A percentile compares a stretch with the other conserved stretches of the same genome.
Evolutionary conservation across 2,329 filamentous ascomycete species (phyloP).

Genomic region (Sporothrix pseudoabietina): DNA sequence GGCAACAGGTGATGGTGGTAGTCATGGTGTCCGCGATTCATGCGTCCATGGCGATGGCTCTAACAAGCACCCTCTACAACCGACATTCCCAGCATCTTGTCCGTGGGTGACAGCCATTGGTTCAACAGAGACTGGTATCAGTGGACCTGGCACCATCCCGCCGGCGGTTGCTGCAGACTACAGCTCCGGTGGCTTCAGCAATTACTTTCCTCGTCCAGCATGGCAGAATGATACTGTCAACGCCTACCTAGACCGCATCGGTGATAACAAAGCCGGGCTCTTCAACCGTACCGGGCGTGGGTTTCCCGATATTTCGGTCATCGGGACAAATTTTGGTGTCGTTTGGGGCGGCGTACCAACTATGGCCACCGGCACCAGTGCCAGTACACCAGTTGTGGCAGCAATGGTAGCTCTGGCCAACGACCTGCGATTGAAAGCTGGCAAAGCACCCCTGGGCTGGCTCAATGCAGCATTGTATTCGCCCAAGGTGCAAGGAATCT

Average conservation of each 20-base stretch:
- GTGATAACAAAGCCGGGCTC: slow-evolving; percentile 38
- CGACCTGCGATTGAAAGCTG: slow-evolving; percentile 52
- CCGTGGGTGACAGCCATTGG: slow-evolving; percentile 70
- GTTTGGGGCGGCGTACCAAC: slow-evolving; percentile 39
- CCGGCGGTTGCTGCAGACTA: slow-evolving; percentile 46
- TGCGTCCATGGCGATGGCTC: slow-evolving; percentile 63
- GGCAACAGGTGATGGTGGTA: slow-evolving; percentile 56
- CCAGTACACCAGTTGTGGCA: slow-evolving; percentile 58
- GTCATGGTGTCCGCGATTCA: slow-evolving; percentile 50
- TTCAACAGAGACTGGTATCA: slow-evolving; percentile 47
- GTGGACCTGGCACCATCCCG: slow-evolving; percentile 34
- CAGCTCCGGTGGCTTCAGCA: slow-evolving; percentile 57
- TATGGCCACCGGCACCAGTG: slow-evolving; percentile 50
- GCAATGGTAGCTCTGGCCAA: slow-evolving; percentile 58
- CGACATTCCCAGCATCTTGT: slow-evolving; percentile 67
- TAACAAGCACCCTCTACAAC: slow-evolving; percentile 57
- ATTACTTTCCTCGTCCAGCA: slow-evolving; percentile 49
- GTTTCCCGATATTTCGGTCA: slow-evolving; percentile 55
- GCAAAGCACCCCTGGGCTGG: slow-evolving; percentile 56
- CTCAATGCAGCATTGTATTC: slow-evolving; percentile 55
- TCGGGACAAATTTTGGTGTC: slow-evolving; percentile 60
- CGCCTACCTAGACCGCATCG: slow-evolving; percentile 47
- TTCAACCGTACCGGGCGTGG: slow-evolving; percentile 53
- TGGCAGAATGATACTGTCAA: slow-evolving; percentile 51
- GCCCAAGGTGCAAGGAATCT: slow-evolving; percentile 41